These are phyloP conservation scores for Tillandsia leiboldiana DNA, from an alignment of 176 grass and related monocot species.

Conservation along the genomic window DNA sequence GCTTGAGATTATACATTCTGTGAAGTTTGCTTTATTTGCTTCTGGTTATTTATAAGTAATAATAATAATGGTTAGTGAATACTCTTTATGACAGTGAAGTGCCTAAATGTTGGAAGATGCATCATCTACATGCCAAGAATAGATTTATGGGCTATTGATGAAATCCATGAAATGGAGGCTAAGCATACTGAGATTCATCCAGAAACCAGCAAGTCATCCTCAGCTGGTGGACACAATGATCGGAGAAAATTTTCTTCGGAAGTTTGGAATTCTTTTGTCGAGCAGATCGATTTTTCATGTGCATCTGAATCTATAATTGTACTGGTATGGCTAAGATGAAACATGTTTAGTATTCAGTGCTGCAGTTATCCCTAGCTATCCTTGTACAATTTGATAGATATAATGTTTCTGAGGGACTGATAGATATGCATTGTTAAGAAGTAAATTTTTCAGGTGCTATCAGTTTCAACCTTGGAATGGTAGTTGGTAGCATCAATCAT, in stretches of 20 bases:
- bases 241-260: conserved; percentile 37
- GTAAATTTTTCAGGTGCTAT: no score
- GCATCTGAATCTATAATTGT: conserved; percentile 75
- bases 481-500: no score
- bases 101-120: conserved; percentile 59
- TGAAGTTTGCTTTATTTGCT: background rate
- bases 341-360: background rate
- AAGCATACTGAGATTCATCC: conserved; percentile 24
- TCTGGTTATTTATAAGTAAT: background rate
- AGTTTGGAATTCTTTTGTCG: conserved; percentile 79
- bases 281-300: conserved; percentile 72
- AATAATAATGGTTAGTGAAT: background rate
- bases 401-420: background rate
- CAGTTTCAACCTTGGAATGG: no score
- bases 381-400: background rate
- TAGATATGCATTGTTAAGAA: no score
- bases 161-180: conserved; percentile 22
- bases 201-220: conserved; percentile 7
- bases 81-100: conserved; percentile 47
- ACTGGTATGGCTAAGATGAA: conserved; percentile 47
- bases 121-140: conserved; percentile 97
- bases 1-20: background rate
- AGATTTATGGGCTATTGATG: conserved; percentile 84
- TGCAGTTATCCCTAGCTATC: background rate
- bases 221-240: conserved; percentile 9